Percentiles rank a stretch among this genome's conserved stretches.
phyloP scores from a whole-genome alignment of 345 rosid genomes.

The Salix udensis region DNA sequence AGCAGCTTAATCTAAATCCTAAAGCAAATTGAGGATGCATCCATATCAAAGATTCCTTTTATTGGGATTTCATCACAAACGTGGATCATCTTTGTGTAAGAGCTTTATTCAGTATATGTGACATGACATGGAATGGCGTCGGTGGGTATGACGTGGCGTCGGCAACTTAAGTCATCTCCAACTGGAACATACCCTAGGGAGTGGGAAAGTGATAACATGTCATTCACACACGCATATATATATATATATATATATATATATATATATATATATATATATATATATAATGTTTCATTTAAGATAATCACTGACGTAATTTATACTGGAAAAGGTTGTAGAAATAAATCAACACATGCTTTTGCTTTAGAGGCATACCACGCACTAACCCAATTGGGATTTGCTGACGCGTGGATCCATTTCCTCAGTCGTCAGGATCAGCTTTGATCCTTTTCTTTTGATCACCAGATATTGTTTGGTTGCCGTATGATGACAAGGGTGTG shows the following conservation, averaged over 20 bases:
- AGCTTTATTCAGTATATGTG: neutral
- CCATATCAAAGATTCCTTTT: constrained; percentile 26
- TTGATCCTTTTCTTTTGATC: neutral
- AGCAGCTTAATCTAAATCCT: neutral
- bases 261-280: no score
- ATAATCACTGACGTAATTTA: constrained; percentile 20
- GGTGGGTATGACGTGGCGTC: constrained; percentile 30
- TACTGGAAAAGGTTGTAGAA: neutral
- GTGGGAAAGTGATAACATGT: constrained; percentile 23
- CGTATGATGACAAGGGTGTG: constrained; percentile 23
- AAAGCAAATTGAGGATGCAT: constrained; percentile 6
- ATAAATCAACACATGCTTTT: constrained; percentile 23
- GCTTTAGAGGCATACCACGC: constrained; percentile 13
- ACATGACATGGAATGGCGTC: constrained; percentile 4
- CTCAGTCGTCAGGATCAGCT: neutral
- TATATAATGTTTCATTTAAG: neutral
- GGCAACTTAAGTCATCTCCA: constrained; percentile 26
- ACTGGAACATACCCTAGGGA: constrained; percentile 11
- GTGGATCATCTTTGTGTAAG: neutral
- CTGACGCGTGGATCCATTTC: constrained; percentile 4
- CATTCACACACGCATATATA: neutral
- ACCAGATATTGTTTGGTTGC: constrained; percentile 18
- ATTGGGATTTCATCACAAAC: constrained; percentile 15
- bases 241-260: no score
- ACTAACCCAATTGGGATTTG: constrained; percentile 14